These are phyloP conservation scores for Aspergillus calidoustus DNA, from an alignment of 2,329 filamentous ascomycete species.

Conservation along the genomic window DNA sequence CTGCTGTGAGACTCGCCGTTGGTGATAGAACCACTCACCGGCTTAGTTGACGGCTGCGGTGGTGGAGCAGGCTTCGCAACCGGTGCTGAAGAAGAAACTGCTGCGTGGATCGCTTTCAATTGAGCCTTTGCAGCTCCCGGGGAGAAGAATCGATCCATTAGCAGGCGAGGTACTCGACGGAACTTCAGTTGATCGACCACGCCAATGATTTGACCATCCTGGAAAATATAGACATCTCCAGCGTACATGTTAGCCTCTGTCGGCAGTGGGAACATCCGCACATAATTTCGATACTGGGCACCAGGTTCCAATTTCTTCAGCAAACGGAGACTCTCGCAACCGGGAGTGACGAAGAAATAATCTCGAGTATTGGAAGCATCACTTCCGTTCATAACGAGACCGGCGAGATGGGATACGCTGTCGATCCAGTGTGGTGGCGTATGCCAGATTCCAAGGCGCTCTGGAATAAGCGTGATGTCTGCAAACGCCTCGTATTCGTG, in stretches of 20 bases:
- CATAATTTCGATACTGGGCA: conserved; percentile 37
- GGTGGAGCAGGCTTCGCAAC: neutral
- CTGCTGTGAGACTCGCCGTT: neutral
- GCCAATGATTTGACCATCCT: conserved; percentile 39
- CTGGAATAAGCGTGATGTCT: conserved; percentile 8
- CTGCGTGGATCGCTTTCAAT: neutral
- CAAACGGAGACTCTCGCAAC: conserved; percentile 35
- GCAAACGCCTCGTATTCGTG: conserved; percentile 14
- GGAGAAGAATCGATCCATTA: conserved; percentile 28
- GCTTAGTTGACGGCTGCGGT: neutral
- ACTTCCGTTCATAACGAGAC: conserved; percentile 40
- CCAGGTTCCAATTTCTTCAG: conserved; percentile 30
- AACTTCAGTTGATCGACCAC: conserved; percentile 41
- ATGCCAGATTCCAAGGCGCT: conserved; percentile 33
- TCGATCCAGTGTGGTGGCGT: conserved; percentile 44
- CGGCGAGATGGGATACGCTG: conserved; percentile 42
- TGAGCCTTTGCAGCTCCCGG: conserved; percentile 1
- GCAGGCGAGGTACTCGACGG: conserved; percentile 31
- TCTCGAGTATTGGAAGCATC: conserved; percentile 31
- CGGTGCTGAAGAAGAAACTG: neutral
- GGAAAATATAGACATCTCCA: conserved; percentile 48
- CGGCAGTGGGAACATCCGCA: conserved; percentile 35
- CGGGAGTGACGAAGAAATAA: conserved; percentile 41
- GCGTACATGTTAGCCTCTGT: conserved; percentile 37
- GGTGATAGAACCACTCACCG: neutral